Conservation (phyloP, 306 rosid genomes). For the Prinsepia uniflora region DNA sequence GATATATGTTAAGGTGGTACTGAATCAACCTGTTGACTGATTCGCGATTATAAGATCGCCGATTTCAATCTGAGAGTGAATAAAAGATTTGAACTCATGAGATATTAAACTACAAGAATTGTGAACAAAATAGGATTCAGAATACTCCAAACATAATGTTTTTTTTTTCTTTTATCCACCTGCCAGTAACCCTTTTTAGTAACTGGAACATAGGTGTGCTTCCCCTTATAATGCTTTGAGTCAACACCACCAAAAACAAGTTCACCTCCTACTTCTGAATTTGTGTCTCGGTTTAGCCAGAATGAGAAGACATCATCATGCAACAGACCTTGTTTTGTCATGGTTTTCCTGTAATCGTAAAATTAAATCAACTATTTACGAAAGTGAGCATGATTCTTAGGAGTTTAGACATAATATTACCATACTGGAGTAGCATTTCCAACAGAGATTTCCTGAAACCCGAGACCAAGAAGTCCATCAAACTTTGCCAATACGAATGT, state of each 20-base stretch:
- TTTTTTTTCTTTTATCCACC: slow-evolving; percentile 31
- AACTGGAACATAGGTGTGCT: slow-evolving; percentile 72
- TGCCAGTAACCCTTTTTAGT: slow-evolving; percentile 90
- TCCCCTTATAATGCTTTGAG: slow-evolving; percentile 64
- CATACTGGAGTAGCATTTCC: slow-evolving; percentile 67
- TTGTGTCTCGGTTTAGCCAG: slow-evolving; percentile 73
- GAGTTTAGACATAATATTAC: slow-evolving; percentile 35
- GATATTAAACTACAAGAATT: neutral
- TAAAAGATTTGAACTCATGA: slow-evolving; percentile 6
- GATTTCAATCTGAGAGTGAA: slow-evolving; percentile 59
- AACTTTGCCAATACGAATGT: slow-evolving; percentile 65
- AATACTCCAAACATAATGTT: slow-evolving; percentile 1
- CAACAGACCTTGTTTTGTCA: slow-evolving; percentile 64
- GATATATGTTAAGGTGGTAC: slow-evolving; percentile 10
- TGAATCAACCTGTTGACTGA: slow-evolving; percentile 64
- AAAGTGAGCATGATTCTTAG: neutral
- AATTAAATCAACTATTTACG: slow-evolving; percentile 15
- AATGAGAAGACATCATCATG: slow-evolving; percentile 72
- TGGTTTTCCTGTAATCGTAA: slow-evolving; percentile 55
- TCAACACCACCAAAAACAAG: slow-evolving; percentile 75
- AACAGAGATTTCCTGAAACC: slow-evolving; percentile 87
- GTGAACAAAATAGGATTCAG: slow-evolving; percentile 1
- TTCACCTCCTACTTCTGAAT: slow-evolving; percentile 61
- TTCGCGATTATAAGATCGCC: slow-evolving; percentile 70
- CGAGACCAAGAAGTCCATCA: slow-evolving; percentile 87